phyloP scores from a whole-genome alignment of 352 stramenopile genomes.

The Phytopythium chamaehyphon region DNA sequence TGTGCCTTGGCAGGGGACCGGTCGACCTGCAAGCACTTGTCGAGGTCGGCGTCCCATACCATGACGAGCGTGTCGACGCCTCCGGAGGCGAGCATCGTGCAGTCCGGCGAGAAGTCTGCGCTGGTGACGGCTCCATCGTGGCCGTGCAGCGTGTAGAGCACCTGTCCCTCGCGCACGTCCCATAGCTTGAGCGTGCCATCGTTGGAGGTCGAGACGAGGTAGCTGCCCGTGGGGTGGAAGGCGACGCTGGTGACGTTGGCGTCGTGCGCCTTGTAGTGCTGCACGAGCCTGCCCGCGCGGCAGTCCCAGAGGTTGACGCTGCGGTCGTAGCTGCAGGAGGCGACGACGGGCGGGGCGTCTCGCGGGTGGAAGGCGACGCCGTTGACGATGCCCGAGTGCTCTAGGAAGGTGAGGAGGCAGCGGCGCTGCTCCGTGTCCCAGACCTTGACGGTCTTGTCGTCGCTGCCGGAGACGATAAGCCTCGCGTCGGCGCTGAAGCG shows the following conservation, averaged over 20 bases:
- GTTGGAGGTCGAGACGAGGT: conserved; percentile 86
- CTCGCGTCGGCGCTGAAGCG: conserved; percentile 73
- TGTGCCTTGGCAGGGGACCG: conserved; percentile 10
- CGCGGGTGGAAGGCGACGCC: conserved; percentile 84
- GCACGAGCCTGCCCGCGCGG: conserved; percentile 71
- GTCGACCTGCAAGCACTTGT: conserved; percentile 68
- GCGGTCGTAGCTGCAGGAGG: conserved; percentile 61
- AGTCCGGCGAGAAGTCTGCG: conserved; percentile 68
- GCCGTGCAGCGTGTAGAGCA: conserved; percentile 91
- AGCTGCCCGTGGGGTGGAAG: conserved; percentile 91
- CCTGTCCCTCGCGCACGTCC: conserved; percentile 90
- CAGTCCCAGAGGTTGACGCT: conserved; percentile 87
- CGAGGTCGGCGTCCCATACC: conserved; percentile 80
- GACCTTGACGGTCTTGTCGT: conserved; percentile 92
- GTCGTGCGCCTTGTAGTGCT: conserved; percentile 91
- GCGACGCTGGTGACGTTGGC: conserved; percentile 69
- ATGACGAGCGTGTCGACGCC: conserved; percentile 79
- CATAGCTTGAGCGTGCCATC: conserved; percentile 90
- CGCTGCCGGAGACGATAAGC: conserved; percentile 69
- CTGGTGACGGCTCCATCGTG: conserved; percentile 73
- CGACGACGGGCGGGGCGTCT: conserved; percentile 49
- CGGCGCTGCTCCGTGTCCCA: conserved; percentile 86
- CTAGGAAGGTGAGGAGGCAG: conserved; percentile 82
- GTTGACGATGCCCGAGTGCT: conserved; percentile 83
- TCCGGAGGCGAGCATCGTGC: conserved; percentile 61